These are phyloP conservation scores for Yarrowia sp. DNA, from an alignment of 805 yeast species.

Conservation along the genomic window DNA sequence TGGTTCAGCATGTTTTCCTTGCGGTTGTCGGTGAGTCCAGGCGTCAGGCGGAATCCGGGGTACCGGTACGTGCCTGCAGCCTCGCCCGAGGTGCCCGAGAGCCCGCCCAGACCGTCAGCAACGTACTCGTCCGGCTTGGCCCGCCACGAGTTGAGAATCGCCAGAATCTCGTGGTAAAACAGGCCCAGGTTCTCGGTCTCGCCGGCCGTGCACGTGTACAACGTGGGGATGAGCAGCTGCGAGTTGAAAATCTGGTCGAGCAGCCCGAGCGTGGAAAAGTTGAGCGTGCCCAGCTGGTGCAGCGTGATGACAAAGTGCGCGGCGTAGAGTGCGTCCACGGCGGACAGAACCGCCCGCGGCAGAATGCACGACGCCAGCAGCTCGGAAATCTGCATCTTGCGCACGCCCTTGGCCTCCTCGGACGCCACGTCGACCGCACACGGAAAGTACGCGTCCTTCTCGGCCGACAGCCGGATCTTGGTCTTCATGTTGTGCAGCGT, in stretches of 20 bases:
- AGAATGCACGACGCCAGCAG: slow-evolving; percentile 65
- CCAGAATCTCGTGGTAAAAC: slow-evolving; percentile 59
- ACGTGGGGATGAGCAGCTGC: slow-evolving; percentile 52
- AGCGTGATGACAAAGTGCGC: slow-evolving; percentile 58
- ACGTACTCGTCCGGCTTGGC: slow-evolving; percentile 39
- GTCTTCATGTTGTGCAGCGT: slow-evolving; percentile 41
- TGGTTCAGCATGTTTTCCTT: slow-evolving; percentile 35
- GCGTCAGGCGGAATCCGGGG: slow-evolving; percentile 34
- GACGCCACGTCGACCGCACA: background rate
- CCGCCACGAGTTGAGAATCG: slow-evolving; percentile 49
- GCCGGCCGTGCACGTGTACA: slow-evolving; percentile 66
- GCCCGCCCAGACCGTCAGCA: slow-evolving; percentile 34
- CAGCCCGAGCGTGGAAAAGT: slow-evolving; percentile 43
- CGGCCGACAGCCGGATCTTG: slow-evolving; percentile 36
- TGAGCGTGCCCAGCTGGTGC: slow-evolving; percentile 44
- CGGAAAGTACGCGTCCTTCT: slow-evolving; percentile 37
- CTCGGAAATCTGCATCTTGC: slow-evolving; percentile 28
- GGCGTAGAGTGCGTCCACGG: slow-evolving; percentile 74
- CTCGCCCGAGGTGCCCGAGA: background rate
- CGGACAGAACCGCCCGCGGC: slow-evolving; percentile 75
- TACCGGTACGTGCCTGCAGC: slow-evolving; percentile 29
- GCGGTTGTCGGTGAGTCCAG: slow-evolving; percentile 27
- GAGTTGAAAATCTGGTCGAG: slow-evolving; percentile 50
- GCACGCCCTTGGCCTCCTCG: slow-evolving; percentile 17
- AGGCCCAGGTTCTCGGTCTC: slow-evolving; percentile 84